Evolutionary conservation across 306 rosid genomes (phyloP).

Genomic region (Prunus campanulata): DNA sequence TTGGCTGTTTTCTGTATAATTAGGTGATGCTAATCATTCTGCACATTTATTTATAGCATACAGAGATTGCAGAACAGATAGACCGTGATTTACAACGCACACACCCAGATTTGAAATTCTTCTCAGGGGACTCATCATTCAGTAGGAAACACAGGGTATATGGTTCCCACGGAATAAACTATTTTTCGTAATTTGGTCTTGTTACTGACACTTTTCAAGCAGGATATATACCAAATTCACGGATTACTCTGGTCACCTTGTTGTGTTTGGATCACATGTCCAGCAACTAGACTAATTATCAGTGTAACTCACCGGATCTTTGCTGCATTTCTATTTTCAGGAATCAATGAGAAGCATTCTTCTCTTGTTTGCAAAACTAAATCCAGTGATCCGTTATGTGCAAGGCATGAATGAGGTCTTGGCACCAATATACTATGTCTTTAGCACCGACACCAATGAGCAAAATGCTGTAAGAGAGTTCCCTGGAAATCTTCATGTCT

Average conservation of each 20-base stretch:
- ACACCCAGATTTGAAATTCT: constrained; percentile 78
- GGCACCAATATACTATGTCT: constrained; percentile 74
- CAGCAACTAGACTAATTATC: not conserved
- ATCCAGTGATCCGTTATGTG: constrained; percentile 78
- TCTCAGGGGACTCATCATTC: constrained; percentile 60
- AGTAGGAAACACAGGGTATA: constrained; percentile 62
- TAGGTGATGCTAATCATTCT: constrained; percentile 5
- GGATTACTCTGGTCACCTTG: not conserved
- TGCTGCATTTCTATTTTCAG: constrained; percentile 37
- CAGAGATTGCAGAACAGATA: constrained; percentile 73
- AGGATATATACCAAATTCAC: not conserved
- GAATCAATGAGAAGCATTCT: constrained; percentile 83
- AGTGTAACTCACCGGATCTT: constrained; percentile 1
- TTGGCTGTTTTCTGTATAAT: constrained; percentile 7
- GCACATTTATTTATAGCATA: constrained; percentile 39
- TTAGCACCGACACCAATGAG: constrained; percentile 54
- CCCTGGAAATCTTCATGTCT: constrained; percentile 4
- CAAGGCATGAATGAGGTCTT: constrained; percentile 95
- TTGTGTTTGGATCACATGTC: not conserved
- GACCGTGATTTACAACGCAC: constrained; percentile 78
- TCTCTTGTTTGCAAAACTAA: constrained; percentile 67
- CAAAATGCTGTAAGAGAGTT: constrained; percentile 61
- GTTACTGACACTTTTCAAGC: too few species aligned
- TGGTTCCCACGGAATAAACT: not conserved
- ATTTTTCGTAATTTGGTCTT: not conserved